These are phyloP conservation scores for Periconia macrospinosa DNA, from an alignment of 2,329 filamentous ascomycete genomes.

Conservation along the genomic window DNA sequence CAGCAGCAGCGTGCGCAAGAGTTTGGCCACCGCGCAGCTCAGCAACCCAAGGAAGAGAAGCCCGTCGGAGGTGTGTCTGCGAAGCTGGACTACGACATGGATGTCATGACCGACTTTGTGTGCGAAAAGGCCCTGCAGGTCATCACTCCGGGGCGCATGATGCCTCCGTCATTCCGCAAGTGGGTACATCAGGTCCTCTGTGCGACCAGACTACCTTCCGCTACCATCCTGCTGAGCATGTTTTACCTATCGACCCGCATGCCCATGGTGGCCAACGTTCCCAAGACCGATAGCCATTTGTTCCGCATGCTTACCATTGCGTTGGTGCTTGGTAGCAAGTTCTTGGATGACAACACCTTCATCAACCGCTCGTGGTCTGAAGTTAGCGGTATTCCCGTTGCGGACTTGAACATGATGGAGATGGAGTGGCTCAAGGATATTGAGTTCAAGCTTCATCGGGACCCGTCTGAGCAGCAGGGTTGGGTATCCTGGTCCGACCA, in stretches of 20 bases:
- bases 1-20: slow-evolving; percentile 46
- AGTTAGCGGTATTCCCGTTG: slow-evolving; percentile 84
- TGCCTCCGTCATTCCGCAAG: slow-evolving; percentile 79
- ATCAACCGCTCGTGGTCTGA: slow-evolving; percentile 97
- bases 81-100: slow-evolving; percentile 95
- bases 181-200: slow-evolving; percentile 90
- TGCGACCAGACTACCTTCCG: slow-evolving; percentile 85
- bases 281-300: slow-evolving; percentile 66
- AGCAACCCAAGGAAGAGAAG: slow-evolving; percentile 62
- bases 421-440: slow-evolving; percentile 85
- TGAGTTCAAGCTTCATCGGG: slow-evolving; percentile 83
- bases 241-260: slow-evolving; percentile 86
- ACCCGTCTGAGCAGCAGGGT: slow-evolving; percentile 75
- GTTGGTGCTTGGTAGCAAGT: slow-evolving; percentile 88
- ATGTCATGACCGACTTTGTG: slow-evolving; percentile 93
- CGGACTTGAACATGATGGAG: slow-evolving; percentile 83
- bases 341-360: slow-evolving; percentile 95
- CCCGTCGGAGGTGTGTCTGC: slow-evolving; percentile 85
- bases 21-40: slow-evolving; percentile 35
- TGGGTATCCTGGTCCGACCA: slow-evolving; percentile 66
- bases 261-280: slow-evolving; percentile 65
- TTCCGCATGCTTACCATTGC: slow-evolving; percentile 87
- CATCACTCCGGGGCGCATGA: slow-evolving; percentile 62
- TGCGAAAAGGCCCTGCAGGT: slow-evolving; percentile 81
- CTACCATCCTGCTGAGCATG: slow-evolving; percentile 86